Conservation (phyloP, 805 yeast species). For the Lipomyces oligophaga region DNA sequence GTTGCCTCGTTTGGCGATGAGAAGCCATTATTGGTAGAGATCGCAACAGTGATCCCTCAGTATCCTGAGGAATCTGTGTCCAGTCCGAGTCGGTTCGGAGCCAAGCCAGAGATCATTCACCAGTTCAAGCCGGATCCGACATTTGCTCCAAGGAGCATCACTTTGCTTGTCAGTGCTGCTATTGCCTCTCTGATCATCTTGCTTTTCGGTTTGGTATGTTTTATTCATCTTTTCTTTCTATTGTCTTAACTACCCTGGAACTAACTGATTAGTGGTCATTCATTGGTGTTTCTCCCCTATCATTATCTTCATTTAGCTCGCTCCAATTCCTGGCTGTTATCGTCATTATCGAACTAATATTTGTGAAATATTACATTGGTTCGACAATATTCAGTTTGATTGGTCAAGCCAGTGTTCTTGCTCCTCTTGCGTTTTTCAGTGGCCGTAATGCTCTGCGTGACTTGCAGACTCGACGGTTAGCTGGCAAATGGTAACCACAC, state of each 20-base stretch:
- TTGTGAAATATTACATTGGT: constrained; percentile 56
- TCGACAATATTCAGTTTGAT: constrained; percentile 60
- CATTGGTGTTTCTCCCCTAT: constrained; percentile 27
- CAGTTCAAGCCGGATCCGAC: constrained; percentile 53
- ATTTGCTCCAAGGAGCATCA: constrained; percentile 50
- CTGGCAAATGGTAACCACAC: constrained; percentile 29
- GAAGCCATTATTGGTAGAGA: constrained; percentile 9
- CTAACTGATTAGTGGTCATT: constrained; percentile 26
- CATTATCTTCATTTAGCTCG: constrained; percentile 1
- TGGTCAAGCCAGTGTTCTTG: constrained; percentile 46
- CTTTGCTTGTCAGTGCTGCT: constrained; percentile 48
- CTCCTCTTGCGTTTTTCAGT: constrained; percentile 52
- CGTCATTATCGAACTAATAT: constrained; percentile 50
- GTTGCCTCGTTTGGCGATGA: constrained; percentile 35
- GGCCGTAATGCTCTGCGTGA: constrained; percentile 66
- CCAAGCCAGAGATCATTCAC: constrained; percentile 61
- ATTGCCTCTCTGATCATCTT: constrained; percentile 44
- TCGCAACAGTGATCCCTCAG: constrained; percentile 18
- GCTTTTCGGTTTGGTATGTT: constrained; percentile 38
- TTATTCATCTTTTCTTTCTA: background rate
- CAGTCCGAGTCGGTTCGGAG: constrained; percentile 35
- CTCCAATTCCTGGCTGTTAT: constrained; percentile 49
- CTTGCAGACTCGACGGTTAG: constrained; percentile 33
- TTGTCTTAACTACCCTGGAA: background rate
- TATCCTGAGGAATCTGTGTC: constrained; percentile 27